Evolutionary conservation across 352 stramenopile genomes (phyloP).

Genomic region (Pythium angustatum): DNA sequence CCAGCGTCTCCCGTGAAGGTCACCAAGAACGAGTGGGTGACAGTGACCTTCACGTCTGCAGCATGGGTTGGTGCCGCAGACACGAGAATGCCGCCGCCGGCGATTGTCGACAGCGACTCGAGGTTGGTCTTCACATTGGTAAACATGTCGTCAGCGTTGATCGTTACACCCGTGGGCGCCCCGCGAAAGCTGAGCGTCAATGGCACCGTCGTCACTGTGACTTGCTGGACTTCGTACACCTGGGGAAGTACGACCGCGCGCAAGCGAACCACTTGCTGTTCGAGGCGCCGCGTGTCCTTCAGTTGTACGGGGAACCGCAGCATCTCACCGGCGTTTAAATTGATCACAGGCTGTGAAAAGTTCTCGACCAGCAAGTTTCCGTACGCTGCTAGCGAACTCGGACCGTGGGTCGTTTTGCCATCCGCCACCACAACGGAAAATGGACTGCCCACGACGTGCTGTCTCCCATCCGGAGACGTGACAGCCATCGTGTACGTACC

Average conservation of each 20-base stretch:
- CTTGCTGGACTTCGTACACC: slow-evolving; percentile 57
- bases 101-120: slow-evolving; percentile 82
- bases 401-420: slow-evolving; percentile 58
- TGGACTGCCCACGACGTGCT: slow-evolving; percentile 88
- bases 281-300: slow-evolving; percentile 81
- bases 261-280: slow-evolving; percentile 65
- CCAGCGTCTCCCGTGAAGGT: slow-evolving; percentile 65
- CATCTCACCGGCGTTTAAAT: slow-evolving; percentile 50
- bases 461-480: slow-evolving; percentile 58
- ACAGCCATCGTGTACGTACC: slow-evolving; percentile 91
- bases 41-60: slow-evolving; percentile 31
- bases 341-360: slow-evolving; percentile 52
- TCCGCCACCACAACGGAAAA: slow-evolving; percentile 85
- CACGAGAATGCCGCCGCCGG: slow-evolving; percentile 71
- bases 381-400: slow-evolving; percentile 68
- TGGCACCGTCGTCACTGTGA: slow-evolving; percentile 38
- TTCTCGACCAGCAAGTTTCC: slow-evolving; percentile 77
- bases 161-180: slow-evolving; percentile 35
- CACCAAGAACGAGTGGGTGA: slow-evolving; percentile 55
- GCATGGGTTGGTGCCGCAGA: slow-evolving; percentile 40
- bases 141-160: slow-evolving; percentile 47
- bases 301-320: slow-evolving; percentile 89
- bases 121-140: slow-evolving; percentile 55
- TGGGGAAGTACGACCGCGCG: slow-evolving; percentile 51
- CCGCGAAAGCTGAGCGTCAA: slow-evolving; percentile 67